Evolutionary conservation across 140 eudicot species (phyloP).

Genomic region (Ambrosia hybrid): DNA sequence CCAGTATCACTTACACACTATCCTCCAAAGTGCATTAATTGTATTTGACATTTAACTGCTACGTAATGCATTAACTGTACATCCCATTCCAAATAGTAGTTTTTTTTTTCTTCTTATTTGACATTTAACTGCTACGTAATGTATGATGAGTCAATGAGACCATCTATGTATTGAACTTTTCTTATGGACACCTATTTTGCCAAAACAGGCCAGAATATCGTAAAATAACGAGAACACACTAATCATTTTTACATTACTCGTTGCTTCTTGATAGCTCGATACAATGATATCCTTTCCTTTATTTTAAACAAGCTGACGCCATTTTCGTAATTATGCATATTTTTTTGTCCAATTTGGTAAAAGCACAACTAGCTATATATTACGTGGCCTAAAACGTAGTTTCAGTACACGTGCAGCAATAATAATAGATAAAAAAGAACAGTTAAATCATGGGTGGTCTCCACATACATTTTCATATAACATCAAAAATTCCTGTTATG

Average conservation of each 20-base stretch:
- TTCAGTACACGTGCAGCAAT: neutral
- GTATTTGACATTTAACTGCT: neutral
- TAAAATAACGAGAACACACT: neutral
- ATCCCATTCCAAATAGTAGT: neutral
- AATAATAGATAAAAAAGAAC: neutral
- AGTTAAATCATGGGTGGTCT: neutral
- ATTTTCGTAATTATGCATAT: neutral
- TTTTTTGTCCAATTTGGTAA: neutral
- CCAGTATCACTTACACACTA: constrained; percentile 3
- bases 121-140: too few species aligned
- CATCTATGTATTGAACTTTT: neutral
- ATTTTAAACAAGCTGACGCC: neutral
- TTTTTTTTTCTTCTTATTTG: neutral
- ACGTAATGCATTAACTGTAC: neutral
- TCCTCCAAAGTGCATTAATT: neutral
- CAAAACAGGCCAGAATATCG: neutral
- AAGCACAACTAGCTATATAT: neutral
- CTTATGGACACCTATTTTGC: neutral
- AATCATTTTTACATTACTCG: neutral
- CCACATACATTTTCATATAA: neutral
- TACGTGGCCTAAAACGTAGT: neutral
- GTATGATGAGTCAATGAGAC: neutral
- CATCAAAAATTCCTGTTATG: constrained; percentile 17
- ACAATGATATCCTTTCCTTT: neutral
- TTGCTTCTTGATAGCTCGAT: constrained; percentile 3